Base-by-base conservation (phyloP, 2,329 filamentous ascomycete species). In the Helicocarpus griseus region DNA sequence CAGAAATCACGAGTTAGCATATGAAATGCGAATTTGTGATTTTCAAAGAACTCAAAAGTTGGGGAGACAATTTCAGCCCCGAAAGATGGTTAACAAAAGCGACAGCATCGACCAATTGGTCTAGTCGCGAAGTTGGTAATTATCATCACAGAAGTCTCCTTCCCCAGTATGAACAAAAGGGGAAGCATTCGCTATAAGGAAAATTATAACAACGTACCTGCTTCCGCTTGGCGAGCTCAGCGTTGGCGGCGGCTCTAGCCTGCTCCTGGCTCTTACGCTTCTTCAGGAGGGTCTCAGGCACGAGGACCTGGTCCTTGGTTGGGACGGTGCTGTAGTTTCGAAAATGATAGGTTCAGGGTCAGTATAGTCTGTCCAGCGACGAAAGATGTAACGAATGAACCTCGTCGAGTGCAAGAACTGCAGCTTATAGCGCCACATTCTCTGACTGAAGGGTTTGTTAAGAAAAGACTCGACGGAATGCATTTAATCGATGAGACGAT, bases 241-340 rank as follows among this genome's bases (percentile, higher is more conserved):
- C 81, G 63, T 80, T 75, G 73, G 85, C 86, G 77, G 91, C 87
- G 74, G 93, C 90, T 74, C 90, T 87, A 73, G 90, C 89, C 85
- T 96, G 95, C 85, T 98, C 93, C 80, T 96, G 91, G 75, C 83
- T 89, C 89, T 98, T 98, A 81, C 93, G 88, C 89, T 98, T 98
- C 87, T 98, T 98, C 76, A 98, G 84, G 70, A 98, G 88, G 68
- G 93, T 98, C 88, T 98, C 93, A 65, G 93, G 93, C 72, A 97
- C 89, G 74, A 97, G 81, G 74, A 98, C 84, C 75, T 97, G 87
- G 75, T 96, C 88, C 76, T 90, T 78, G 75, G 89, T 95, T 64
- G 93, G 89, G 70, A 95, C 87, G 77, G 83, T 84, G 78, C 89
- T 95, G 71, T 69, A 71, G 61, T 46, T 50, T 49, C 52, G 50